These are phyloP conservation scores for Calophaca sinica DNA, from an alignment of 306 rosid species.

Conservation along the genomic window DNA sequence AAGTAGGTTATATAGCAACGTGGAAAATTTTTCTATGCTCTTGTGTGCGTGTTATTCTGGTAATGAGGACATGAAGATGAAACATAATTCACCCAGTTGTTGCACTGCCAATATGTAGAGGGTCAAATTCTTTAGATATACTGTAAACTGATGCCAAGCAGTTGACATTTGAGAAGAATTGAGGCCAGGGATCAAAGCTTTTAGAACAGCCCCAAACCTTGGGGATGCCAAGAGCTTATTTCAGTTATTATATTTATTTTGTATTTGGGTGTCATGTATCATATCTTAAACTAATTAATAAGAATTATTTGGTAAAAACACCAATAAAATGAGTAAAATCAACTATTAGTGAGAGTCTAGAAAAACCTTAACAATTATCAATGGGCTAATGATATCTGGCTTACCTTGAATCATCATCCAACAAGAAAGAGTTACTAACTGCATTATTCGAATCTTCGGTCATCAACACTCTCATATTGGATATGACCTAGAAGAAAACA, in stretches of 20 bases:
- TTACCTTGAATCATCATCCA: slow-evolving; percentile 73
- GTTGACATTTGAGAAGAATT: not conserved
- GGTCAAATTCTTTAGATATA: not conserved
- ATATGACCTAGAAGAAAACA: slow-evolving; percentile 58
- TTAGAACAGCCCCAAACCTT: not conserved
- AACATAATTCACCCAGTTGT: slow-evolving; percentile 7
- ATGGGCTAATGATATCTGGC: slow-evolving; percentile 17
- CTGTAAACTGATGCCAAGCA: not conserved
- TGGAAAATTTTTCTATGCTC: slow-evolving; percentile 4
- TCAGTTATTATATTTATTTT: not conserved
- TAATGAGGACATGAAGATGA: not conserved
- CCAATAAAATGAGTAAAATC: not conserved
- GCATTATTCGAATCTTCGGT: slow-evolving; percentile 72
- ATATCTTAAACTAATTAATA: not conserved
- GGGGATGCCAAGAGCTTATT: slow-evolving; percentile 10
- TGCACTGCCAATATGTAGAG: not conserved
- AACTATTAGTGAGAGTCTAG: not conserved
- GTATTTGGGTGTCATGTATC: not conserved
- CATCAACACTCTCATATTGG: slow-evolving; percentile 70
- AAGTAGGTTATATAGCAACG: slow-evolving; percentile 12
- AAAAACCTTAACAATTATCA: not conserved
- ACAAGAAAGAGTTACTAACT: slow-evolving; percentile 68
- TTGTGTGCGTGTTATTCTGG: not conserved
- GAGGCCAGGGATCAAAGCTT: slow-evolving; percentile 1
- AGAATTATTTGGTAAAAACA: slow-evolving; percentile 13